phyloP scores from a whole-genome alignment of 2,329 filamentous ascomycete species.

The Pestalotiopsis sp. region DNA sequence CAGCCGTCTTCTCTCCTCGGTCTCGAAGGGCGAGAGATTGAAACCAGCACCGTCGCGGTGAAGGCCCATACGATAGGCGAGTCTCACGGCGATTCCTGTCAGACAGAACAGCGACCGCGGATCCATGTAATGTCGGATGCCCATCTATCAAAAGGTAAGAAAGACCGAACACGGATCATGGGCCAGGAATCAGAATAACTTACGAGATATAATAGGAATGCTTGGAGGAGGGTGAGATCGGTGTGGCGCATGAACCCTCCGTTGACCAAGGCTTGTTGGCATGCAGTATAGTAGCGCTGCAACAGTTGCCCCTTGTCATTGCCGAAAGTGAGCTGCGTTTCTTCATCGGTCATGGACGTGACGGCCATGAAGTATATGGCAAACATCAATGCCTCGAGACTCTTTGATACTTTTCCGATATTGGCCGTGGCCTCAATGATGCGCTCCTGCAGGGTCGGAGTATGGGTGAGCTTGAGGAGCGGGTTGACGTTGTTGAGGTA shows the following conservation, averaged over 20 bases:
- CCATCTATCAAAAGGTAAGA: constrained; percentile 47
- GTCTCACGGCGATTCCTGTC: constrained; percentile 66
- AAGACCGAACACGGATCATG: not conserved
- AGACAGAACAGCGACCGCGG: constrained; percentile 64
- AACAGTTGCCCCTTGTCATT: constrained; percentile 55
- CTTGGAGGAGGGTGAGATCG: constrained; percentile 68
- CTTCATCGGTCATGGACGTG: constrained; percentile 58
- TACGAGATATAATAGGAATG: constrained; percentile 69
- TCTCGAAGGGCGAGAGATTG: constrained; percentile 58
- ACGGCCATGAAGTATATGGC: constrained; percentile 63
- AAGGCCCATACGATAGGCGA: constrained; percentile 70
- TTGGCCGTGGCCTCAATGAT: constrained; percentile 65
- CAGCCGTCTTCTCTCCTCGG: constrained; percentile 70
- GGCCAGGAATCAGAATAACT: constrained; percentile 22
- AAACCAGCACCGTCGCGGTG: constrained; percentile 63
- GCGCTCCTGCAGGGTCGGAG: constrained; percentile 65
- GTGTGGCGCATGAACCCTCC: constrained; percentile 68
- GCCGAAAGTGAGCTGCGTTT: constrained; percentile 53
- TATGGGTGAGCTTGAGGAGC: constrained; percentile 69
- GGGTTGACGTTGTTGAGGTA: constrained; percentile 73
- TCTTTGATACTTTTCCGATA: constrained; percentile 54
- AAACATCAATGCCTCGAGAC: constrained; percentile 71
- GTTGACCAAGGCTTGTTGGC: constrained; percentile 68
- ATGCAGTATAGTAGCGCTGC: constrained; percentile 56
- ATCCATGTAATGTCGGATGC: constrained; percentile 60